Percentiles rank a stretch among this genome's conserved stretches.
Conservation (phyloP, 1,284 basidiomycete genomes). For the Wallemia ichthyophaga region DNA sequence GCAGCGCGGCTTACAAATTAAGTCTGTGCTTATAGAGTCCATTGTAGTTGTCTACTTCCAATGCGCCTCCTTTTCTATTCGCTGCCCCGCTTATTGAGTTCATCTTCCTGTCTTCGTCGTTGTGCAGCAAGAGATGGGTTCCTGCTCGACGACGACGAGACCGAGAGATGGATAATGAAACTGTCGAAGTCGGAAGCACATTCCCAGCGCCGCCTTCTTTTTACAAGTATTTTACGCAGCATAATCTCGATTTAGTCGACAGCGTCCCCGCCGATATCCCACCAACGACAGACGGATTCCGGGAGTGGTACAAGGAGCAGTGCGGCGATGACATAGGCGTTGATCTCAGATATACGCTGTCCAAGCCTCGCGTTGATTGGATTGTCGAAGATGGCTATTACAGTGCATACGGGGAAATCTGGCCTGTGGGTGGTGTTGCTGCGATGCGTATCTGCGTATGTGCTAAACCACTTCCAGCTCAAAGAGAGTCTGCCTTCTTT, state of each 20-base stretch:
- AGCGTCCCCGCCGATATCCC: neutral
- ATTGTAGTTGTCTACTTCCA: neutral
- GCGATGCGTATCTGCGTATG: neutral
- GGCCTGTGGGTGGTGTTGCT: neutral
- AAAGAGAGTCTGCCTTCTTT: neutral
- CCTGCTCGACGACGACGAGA: neutral
- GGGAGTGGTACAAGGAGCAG: neutral
- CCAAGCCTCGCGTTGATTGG: neutral
- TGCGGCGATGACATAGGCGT: neutral
- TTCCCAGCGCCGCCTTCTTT: neutral
- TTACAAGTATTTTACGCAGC: neutral
- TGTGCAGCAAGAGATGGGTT: neutral
- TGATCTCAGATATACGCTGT: neutral
- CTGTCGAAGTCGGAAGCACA: neutral
- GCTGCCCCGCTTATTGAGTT: neutral
- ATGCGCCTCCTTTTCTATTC: neutral
- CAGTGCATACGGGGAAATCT: neutral
- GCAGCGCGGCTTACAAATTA: neutral
- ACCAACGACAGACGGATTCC: neutral
- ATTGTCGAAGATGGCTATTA: neutral
- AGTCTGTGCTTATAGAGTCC: neutral
- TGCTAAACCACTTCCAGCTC: neutral
- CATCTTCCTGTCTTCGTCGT: neutral
- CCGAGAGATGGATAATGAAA: neutral
- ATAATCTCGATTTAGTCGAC: neutral